These are phyloP conservation scores for Rhynchospora breviuscula DNA, from an alignment of 176 grass and related monocot species.

Conservation along the genomic window DNA sequence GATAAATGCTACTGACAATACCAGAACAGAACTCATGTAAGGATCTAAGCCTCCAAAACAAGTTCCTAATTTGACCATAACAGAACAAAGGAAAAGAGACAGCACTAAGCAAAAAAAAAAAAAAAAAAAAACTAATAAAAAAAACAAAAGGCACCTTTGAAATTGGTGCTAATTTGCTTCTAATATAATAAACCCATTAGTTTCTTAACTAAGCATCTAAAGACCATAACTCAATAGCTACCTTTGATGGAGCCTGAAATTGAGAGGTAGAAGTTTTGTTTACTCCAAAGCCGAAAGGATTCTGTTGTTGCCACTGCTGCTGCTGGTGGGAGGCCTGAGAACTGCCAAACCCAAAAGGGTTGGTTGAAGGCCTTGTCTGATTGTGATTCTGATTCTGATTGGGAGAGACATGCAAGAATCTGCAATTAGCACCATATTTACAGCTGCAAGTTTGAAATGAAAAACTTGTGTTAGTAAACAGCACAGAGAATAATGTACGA, in stretches of 20 bases:
- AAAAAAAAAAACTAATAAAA: not conserved
- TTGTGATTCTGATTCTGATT: slow-evolving; percentile 49
- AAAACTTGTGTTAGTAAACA: slow-evolving; percentile 3
- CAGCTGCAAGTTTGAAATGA: slow-evolving; percentile 43
- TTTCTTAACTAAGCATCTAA: not conserved
- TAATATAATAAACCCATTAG: not conserved
- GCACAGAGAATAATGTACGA: not conserved
- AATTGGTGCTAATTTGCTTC: not conserved
- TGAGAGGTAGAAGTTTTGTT: slow-evolving; percentile 22
- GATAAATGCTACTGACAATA: not conserved
- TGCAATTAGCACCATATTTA: slow-evolving; percentile 73
- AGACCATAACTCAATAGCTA: slow-evolving; percentile 26
- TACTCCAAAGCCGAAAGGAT: slow-evolving; percentile 77
- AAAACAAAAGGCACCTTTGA: not conserved
- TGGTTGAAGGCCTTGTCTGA: slow-evolving; percentile 44
- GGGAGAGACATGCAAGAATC: slow-evolving; percentile 47
- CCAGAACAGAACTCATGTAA: not conserved
- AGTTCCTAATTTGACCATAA: not conserved
- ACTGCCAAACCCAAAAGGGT: slow-evolving; percentile 66
- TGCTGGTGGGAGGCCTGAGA: slow-evolving; percentile 41
- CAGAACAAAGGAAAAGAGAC: not conserved
- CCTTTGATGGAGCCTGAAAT: slow-evolving; percentile 30
- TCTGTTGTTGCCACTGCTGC: slow-evolving; percentile 53
- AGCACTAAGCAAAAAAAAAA: not conserved
- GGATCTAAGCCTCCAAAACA: not conserved